Base-by-base conservation (phyloP, 2,329 filamentous ascomycete species). In the Cytospora mali region DNA sequence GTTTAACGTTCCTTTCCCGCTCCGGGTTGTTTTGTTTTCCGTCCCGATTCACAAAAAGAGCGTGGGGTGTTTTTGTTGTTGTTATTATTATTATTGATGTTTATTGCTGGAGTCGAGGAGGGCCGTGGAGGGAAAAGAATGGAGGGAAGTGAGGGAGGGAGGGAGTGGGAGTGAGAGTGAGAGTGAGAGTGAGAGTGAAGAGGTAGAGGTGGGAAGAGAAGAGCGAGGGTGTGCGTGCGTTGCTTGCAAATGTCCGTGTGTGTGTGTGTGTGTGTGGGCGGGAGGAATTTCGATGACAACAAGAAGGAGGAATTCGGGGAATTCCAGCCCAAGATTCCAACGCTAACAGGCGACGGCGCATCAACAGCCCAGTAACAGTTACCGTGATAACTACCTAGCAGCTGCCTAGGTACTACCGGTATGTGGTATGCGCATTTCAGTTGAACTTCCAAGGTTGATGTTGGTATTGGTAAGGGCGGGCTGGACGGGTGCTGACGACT, bases 21-120 rank as follows among this genome's bases (percentile, higher is more conserved):
- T n/a, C n/a, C n/a, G n/a, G n/a, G 29, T 31, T 11, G 29, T 7
- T 10, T 2, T 11, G 29, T 31, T 10, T 11, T 31, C 29, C 29
- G 29, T 31, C 29, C 13, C 9, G 29, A 11, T 31, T n/a, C n/a
- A n/a, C 29, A 31, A 39, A 59, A 59, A 48, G 57, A 59, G 57
- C 25, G 57, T 59, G 49, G 29, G 51, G 48, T 52, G 48, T 52
- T 28, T 27, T 23, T 48, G 28, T 6, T 39, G 35, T 10, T 39
- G 35, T 10, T 39, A 18, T 5, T 18, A n/a, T 18, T 39, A n/a
- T 18, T n/a, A 6, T 39, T 39, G 14, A 10, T 31, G 29, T 31
- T 31, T 11, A 7, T 16, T 10, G 55, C 18, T 21, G 31, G 21
- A 25, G 46, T 59, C 33, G 49, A 21, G 11, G 57, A 28, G 33